A percentile compares a stretch with the other conserved stretches of the same genome.
These are phyloP conservation scores for Fusarium humuli DNA, from an alignment of 2,329 filamentous ascomycete species.

Conservation along the genomic window DNA sequence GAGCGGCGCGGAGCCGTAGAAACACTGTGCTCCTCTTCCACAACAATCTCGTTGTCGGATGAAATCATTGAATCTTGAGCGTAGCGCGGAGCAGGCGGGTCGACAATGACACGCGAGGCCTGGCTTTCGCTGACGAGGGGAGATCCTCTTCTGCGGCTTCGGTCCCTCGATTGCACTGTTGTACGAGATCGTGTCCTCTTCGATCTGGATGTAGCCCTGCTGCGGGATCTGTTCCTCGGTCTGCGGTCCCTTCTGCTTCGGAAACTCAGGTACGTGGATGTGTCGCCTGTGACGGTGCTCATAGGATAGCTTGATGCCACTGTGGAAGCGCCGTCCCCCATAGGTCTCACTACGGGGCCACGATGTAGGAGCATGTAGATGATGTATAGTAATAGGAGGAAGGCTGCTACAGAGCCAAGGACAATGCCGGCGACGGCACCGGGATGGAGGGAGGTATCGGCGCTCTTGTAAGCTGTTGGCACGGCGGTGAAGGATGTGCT, in stretches of 20 bases:
- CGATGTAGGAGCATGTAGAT: conserved; percentile 63
- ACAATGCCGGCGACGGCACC: conserved; percentile 59
- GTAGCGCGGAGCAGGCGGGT: conserved; percentile 48
- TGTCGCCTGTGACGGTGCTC: conserved; percentile 38
- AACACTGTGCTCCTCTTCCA: conserved; percentile 51
- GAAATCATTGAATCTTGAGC: conserved; percentile 43
- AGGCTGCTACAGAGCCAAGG: conserved; percentile 60
- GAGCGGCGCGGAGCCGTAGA: conserved; percentile 41
- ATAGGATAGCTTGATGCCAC: conserved; percentile 29
- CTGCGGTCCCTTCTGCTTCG: conserved; percentile 36
- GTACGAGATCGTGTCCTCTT: conserved; percentile 42
- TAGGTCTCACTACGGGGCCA: conserved; percentile 50
- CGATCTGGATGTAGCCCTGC: conserved; percentile 33
- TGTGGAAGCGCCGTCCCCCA: conserved; percentile 34
- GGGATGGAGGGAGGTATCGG: conserved; percentile 56
- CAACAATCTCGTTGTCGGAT: conserved; percentile 54
- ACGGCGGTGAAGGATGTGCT: conserved; percentile 47
- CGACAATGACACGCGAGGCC: conserved; percentile 44
- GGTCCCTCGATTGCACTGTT: conserved; percentile 31
- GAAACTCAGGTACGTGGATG: conserved; percentile 42
- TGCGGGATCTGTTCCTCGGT: conserved; percentile 22
- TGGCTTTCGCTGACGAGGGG: conserved; percentile 34
- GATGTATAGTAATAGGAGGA: conserved; percentile 65
- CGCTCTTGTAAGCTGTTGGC: conserved; percentile 52
- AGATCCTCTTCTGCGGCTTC: conserved; percentile 35